Base-by-base conservation (phyloP, 371 early-diverging fungal genomes). In the Mucor circinelloides region DNA sequence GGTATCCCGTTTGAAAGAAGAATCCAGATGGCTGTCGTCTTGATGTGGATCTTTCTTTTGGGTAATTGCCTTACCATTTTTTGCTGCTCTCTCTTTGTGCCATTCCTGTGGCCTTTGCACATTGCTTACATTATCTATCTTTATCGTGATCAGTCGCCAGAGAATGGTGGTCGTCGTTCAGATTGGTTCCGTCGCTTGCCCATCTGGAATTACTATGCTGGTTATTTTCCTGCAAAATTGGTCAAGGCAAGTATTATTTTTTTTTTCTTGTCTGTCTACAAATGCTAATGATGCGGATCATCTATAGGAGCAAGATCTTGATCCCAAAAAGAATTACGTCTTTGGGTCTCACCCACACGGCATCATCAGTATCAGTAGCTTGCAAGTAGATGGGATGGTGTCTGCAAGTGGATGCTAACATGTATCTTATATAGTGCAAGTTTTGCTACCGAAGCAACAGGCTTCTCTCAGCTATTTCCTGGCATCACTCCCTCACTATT, bases 261-360 rank as follows among this genome's bases (percentile, higher is more conserved):
- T n/a, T n/a, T n/a, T n/a, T n/a, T n/a, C n/a, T 10, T 36, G 36
- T 6, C 13, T 36, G 36, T 32, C 30, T 30, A 2, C 30, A 32
- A 32, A 10, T 36, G 13, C 36, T 12, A 15, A 40, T 40, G 17
- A 1, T 12, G 10, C 5, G 5, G 17, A 40, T 17, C 17, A 38
- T 38, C 36, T 36, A 40, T 40, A 52, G 52, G 27, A 76, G 78
- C 66, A 2, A 40, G 91, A 93, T n/a, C 72, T 95, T 59, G 92
- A 93, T 63, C 89, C 92, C 6, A 67, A 70, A 21, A 85, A 86
- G 65, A 92, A 88, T 66, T 93, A 93, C 52, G 74, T 93, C 15
- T 90, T 93, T 73, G 91, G 90, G 2, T 90, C 90, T 61, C 91
- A 91, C 63, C 93, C 93, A 12, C 93, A 93, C 52, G 93, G 95